Evolutionary conservation across 192 early-diverging fungal species (phyloP).

Genomic region (Spinellus fusiger): DNA sequence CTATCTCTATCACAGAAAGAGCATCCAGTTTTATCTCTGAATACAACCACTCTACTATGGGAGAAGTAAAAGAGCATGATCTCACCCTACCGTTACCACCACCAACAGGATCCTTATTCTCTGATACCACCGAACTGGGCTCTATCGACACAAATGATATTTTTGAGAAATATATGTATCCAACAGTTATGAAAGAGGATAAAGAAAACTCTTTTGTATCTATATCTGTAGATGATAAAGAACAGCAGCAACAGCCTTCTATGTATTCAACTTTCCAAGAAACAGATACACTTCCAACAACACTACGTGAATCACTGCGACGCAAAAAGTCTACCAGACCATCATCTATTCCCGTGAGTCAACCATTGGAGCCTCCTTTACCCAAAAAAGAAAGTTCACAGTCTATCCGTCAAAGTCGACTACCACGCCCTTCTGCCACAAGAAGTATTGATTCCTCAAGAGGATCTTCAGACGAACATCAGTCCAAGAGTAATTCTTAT

Average conservation of each 20-base stretch:
- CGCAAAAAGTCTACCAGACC: slow-evolving; percentile 3
- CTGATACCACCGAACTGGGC: slow-evolving; percentile 22
- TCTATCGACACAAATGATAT: slow-evolving; percentile 7
- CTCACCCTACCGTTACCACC: slow-evolving; percentile 20
- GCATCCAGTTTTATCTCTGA: no score
- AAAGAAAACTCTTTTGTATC: slow-evolving; percentile 2
- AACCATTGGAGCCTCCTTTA: neutral
- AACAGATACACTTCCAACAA: slow-evolving; percentile 13
- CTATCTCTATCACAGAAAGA: neutral
- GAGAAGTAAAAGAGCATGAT: slow-evolving; percentile 4
- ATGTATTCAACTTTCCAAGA: slow-evolving; percentile 16
- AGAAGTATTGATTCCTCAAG: neutral
- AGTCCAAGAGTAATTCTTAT: neutral
- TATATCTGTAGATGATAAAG: slow-evolving; percentile 3
- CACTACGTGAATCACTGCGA: slow-evolving; percentile 15
- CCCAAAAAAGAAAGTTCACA: neutral
- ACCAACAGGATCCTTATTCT: slow-evolving; percentile 22
- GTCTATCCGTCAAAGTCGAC: neutral
- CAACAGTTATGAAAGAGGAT: slow-evolving; percentile 1
- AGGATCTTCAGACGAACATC: neutral
- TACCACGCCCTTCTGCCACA: neutral
- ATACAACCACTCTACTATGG: neutral
- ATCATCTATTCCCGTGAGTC: neutral
- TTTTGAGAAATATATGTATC: slow-evolving; percentile 9
- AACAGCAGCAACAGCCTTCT: neutral